These are phyloP conservation scores for Aspergillus texensis DNA, from an alignment of 2,329 filamentous ascomycete species.

Conservation along the genomic window DNA sequence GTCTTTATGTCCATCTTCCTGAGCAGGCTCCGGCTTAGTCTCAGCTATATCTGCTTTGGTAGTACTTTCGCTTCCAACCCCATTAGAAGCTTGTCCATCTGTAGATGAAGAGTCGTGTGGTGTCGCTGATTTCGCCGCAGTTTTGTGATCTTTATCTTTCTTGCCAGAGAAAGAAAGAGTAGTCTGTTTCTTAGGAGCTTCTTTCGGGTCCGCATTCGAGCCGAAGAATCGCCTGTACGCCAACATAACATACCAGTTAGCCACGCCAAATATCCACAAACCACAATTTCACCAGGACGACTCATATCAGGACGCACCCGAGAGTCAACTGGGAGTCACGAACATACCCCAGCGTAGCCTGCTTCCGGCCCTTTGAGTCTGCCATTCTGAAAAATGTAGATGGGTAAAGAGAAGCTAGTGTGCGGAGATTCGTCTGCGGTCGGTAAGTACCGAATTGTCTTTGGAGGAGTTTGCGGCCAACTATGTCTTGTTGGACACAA, in stretches of 20 bases:
- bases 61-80: slow-evolving; percentile 17
- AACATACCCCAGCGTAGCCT: slow-evolving; percentile 88
- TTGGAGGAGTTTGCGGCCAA: not conserved
- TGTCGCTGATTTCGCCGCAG: slow-evolving; percentile 27
- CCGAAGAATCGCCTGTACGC: slow-evolving; percentile 81
- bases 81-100: slow-evolving; percentile 4
- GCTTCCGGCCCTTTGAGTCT: slow-evolving; percentile 53
- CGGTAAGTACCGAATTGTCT: not conserved
- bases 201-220: slow-evolving; percentile 59
- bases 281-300: not conserved
- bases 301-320: slow-evolving; percentile 57
- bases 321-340: slow-evolving; percentile 72
- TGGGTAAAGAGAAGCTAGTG: not conserved
- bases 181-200: slow-evolving; percentile 70
- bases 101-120: slow-evolving; percentile 25
- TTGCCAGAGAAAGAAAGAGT: slow-evolving; percentile 73
- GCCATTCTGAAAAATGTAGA: slow-evolving; percentile 15
- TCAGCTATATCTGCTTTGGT: slow-evolving; percentile 19
- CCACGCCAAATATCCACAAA: not conserved
- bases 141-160: slow-evolving; percentile 46
- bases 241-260: slow-evolving; percentile 6
- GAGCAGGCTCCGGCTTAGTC: slow-evolving; percentile 5
- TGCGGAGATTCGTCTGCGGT: not conserved
- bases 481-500: not conserved
- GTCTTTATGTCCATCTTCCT: slow-evolving; percentile 7